These are phyloP conservation scores for Butyriboletus loyo DNA, from an alignment of 768 basidiomycete genomes.

Conservation along the genomic window DNA sequence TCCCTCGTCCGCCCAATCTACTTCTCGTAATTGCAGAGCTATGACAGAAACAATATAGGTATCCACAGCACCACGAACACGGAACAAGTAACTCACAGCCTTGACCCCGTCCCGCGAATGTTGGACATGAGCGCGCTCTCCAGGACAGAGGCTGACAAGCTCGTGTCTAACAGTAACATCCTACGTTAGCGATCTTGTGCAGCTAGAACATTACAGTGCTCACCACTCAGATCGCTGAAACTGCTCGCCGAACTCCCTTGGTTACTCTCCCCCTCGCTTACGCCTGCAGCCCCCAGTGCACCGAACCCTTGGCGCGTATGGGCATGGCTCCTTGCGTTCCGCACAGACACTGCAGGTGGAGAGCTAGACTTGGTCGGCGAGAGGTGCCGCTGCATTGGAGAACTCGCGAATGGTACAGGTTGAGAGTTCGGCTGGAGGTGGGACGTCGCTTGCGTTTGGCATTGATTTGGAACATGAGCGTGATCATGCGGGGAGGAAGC, in stretches of 20 bases:
- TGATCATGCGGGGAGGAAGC: slow-evolving; percentile 24
- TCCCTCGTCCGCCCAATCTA: slow-evolving; percentile 25
- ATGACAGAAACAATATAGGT: background rate
- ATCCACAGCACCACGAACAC: background rate
- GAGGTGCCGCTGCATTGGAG: slow-evolving; percentile 48
- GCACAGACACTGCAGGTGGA: slow-evolving; percentile 55
- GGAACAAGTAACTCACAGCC: slow-evolving; percentile 51
- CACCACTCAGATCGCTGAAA: slow-evolving; percentile 86
- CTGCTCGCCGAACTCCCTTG: slow-evolving; percentile 75
- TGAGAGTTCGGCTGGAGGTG: slow-evolving; percentile 16
- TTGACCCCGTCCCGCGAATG: slow-evolving; percentile 61
- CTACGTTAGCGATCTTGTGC: background rate
- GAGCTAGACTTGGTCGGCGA: slow-evolving; percentile 58
- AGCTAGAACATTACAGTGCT: slow-evolving; percentile 18
- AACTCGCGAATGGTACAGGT: slow-evolving; percentile 13
- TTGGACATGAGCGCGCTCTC: slow-evolving; percentile 81
- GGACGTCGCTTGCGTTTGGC: slow-evolving; percentile 2
- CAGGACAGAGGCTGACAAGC: slow-evolving; percentile 73
- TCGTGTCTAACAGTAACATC: slow-evolving; percentile 47
- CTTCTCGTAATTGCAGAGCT: slow-evolving; percentile 39
- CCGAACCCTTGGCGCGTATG: slow-evolving; percentile 46
- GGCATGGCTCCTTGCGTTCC: slow-evolving; percentile 50
- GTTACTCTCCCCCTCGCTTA: slow-evolving; percentile 57
- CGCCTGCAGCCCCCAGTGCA: slow-evolving; percentile 38
- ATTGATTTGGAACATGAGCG: slow-evolving; percentile 1